Base-by-base conservation (phyloP, 768 basidiomycete genomes). In the Termitomyces bulborhizus region DNA sequence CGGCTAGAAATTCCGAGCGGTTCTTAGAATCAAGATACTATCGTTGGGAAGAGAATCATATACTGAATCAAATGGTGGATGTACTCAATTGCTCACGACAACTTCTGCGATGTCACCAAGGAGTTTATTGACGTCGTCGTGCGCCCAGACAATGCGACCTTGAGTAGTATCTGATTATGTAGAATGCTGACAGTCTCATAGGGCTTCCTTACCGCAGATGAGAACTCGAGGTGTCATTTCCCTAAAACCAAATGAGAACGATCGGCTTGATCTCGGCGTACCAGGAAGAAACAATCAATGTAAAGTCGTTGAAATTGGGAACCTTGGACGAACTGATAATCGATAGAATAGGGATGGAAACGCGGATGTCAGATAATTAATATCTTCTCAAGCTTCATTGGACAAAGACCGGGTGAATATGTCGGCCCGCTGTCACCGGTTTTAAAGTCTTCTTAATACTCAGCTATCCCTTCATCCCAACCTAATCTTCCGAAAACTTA, bases 141-240 rank as follows among this genome's bases (percentile, higher is more conserved):
- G 83, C 0, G 92, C 90, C 91, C 91, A 94, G 31, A 86, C 78
- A 54, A 93, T 81, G 57, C 82, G 70, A 51, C 83, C 90, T 90
- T 63, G 16, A 32, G 34, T 36, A 12, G 48, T 40, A 6, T 26
- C 11, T 42, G 7, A 6, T 29, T 1, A 46, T 29, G 27, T 36
- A 4, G 6, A 21, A 26, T 42, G 15, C 21, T 34, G 9, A 7
- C 13, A 9, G 6, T 29, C 26, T 49, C 18, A 29, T 11, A n/a
- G n/a, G 27, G 16, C 37, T 46, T 26, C 12, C 43, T 32, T 21
- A 67, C 68, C 68, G 46, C 63, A 64, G 39, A 69, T 68, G 45
- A 69, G 67, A 54, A 69, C 59, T 55, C 61, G 61, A 31, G 65
- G 68, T 39, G 62, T 57, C 68, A 69, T 69, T 24, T 47, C 36